Base-by-base conservation (phyloP, 2,329 filamentous ascomycete genomes). In the Clonostachys sp. region DNA sequence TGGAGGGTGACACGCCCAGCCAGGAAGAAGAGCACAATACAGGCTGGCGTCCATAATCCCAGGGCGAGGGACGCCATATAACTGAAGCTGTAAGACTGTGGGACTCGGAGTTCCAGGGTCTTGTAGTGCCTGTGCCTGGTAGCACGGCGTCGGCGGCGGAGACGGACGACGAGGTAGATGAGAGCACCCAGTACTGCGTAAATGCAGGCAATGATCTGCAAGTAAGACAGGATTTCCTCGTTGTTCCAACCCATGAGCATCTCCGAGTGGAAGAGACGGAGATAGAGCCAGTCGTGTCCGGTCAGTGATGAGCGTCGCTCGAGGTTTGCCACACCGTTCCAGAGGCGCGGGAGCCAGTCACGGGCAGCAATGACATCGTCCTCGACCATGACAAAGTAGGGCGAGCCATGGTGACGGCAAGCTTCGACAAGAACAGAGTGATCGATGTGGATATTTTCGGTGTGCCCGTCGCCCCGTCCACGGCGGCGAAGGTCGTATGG, bases 201-300 rank as follows among this genome's bases (percentile, higher is more conserved):
- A 13, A 56, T 50, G 17, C 58, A 5, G 2, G 58, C 51, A 14
- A 65, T 57, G 7, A 53, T 51, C 42, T 54, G 46, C 3, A 56
- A 30, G 39, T 68, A 67, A 34, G 48, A 52, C 3, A 57, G 54
- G 52, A 59, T 59, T 49, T 67, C 62, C 48, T 68, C 64, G 13
- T 54, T 55, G 46, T 68, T 68, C 66, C 66, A 69, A 6, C 65
- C 64, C 57, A 68, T 63, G 12, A 64, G 57, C 2, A 62, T 52
- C 48, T 69, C 66, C 5, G 65, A 66, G 51, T 68, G 68, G 52
- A 69, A 69, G 30, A 69, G 52, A 1, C 66, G 61, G 3, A 69
- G 51, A 47, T 69, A 69, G 34, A 67, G 48, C 65, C 65, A 67
- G 46, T 62, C 58, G 14, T 41, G 55, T 24, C 42, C 49, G 6